Percentiles rank a stretch among this genome's conserved stretches.
These are phyloP conservation scores for Penicillium bialowiezense DNA, from an alignment of 495 filamentous ascomycete genomes.

Conservation along the genomic window DNA sequence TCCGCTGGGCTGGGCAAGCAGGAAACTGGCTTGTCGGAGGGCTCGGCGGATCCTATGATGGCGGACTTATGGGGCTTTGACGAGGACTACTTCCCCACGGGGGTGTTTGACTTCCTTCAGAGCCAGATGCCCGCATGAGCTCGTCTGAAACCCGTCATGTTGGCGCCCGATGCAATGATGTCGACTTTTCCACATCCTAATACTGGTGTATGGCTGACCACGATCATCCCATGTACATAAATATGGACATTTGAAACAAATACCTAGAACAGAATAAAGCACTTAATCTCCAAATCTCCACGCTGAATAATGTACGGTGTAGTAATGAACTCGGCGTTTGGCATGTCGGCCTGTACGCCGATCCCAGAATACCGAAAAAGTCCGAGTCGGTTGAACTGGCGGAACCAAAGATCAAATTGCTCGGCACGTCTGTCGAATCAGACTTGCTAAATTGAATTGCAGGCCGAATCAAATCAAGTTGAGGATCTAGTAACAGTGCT, in stretches of 20 bases:
- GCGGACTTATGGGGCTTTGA: slow-evolving; percentile 48
- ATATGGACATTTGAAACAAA: slow-evolving; percentile 1
- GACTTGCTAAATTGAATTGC: neutral
- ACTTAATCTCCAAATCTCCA: no score
- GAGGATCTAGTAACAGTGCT: neutral
- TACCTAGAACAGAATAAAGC: slow-evolving; percentile 4
- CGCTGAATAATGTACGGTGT: no score
- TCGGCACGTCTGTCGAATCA: slow-evolving; percentile 19
- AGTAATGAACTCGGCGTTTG: slow-evolving; percentile 2
- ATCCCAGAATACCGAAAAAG: slow-evolving; percentile 15
- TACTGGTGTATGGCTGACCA: slow-evolving; percentile 1
- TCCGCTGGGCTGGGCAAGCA: slow-evolving; percentile 20
- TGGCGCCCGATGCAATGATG: neutral
- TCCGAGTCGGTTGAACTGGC: slow-evolving; percentile 12
- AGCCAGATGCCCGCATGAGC: slow-evolving; percentile 45
- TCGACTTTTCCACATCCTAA: slow-evolving; percentile 11
- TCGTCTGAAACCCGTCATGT: neutral
- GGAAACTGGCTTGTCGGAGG: slow-evolving; percentile 40
- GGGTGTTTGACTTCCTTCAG: slow-evolving; percentile 49
- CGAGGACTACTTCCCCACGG: slow-evolving; percentile 48
- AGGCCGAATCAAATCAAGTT: neutral
- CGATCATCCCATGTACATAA: slow-evolving; percentile 1
- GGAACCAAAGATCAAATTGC: neutral
- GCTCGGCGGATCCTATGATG: slow-evolving; percentile 48
- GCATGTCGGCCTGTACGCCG: neutral